These are phyloP conservation scores for Myxozyma sirexii DNA, from an alignment of 805 yeast genomes.

Conservation along the genomic window DNA sequence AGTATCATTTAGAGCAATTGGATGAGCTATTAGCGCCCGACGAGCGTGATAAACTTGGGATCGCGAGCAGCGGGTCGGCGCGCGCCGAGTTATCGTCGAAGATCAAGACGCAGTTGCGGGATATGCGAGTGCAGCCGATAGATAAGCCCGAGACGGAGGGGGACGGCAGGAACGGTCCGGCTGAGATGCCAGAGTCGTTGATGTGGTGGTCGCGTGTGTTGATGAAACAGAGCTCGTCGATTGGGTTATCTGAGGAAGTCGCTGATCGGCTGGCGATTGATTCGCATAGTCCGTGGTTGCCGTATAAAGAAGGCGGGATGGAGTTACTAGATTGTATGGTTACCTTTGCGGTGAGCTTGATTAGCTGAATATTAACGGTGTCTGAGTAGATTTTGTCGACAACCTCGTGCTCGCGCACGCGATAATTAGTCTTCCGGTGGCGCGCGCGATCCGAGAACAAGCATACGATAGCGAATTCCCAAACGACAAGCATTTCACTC, in stretches of 20 bases:
- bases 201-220: constrained; percentile 22
- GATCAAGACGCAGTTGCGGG: constrained; percentile 10
- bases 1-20: constrained; percentile 24
- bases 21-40: constrained; percentile 17
- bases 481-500: constrained; percentile 17
- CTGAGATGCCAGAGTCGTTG: background rate
- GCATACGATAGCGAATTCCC: constrained; percentile 11
- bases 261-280: constrained; percentile 26
- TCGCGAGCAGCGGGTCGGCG: background rate
- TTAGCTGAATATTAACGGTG: background rate
- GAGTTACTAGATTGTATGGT: constrained; percentile 19
- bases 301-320: constrained; percentile 10
- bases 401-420: constrained; percentile 10
- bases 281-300: constrained; percentile 27
- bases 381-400: constrained; percentile 6
- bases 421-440: constrained; percentile 9
- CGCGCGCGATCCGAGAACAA: constrained; percentile 12
- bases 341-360: background rate
- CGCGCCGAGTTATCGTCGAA: constrained; percentile 11
- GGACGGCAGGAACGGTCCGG: no score
- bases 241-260: constrained; percentile 29
- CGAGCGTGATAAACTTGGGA: background rate
- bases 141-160: no score
- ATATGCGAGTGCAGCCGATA: background rate
- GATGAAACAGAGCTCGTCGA: constrained; percentile 12